Conservation (phyloP, 169 alveolate genomes). For the Perkinsus chesapeaki region DNA sequence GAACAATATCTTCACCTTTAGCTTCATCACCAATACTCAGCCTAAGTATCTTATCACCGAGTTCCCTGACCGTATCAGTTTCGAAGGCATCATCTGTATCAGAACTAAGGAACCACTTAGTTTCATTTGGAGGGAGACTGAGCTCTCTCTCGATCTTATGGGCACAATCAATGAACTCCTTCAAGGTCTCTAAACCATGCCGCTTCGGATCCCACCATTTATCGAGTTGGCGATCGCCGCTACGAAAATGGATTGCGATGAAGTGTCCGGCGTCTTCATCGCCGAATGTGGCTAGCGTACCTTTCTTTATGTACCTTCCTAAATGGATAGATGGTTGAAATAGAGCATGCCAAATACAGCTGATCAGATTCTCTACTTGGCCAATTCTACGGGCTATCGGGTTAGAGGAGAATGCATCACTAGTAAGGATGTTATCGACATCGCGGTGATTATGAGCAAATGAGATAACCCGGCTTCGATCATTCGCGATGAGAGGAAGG, state of each 20-base stretch:
- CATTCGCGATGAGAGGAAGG: not conserved
- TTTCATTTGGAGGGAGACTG: not conserved
- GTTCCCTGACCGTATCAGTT: not conserved
- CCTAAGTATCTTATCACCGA: not conserved
- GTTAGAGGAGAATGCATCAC: not conserved
- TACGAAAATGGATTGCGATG: not conserved
- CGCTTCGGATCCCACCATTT: constrained; percentile 12
- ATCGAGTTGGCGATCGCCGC: not conserved
- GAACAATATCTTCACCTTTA: not conserved
- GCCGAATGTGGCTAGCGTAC: not conserved
- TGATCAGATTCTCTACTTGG: not conserved
- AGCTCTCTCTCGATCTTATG: not conserved
- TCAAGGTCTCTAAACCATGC: not conserved
- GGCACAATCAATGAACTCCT: not conserved
- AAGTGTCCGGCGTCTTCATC: not conserved
- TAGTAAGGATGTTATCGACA: not conserved
- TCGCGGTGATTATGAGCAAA: not conserved
- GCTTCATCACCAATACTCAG: not conserved
- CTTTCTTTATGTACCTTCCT: not conserved
- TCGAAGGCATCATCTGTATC: not conserved
- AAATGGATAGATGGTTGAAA: not conserved
- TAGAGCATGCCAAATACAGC: not conserved
- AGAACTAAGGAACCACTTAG: not conserved
- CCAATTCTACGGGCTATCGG: not conserved
- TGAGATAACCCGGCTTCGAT: not conserved